phyloP scores from a whole-genome alignment of 176 grass and related monocot species.

The Typha latifolia region DNA sequence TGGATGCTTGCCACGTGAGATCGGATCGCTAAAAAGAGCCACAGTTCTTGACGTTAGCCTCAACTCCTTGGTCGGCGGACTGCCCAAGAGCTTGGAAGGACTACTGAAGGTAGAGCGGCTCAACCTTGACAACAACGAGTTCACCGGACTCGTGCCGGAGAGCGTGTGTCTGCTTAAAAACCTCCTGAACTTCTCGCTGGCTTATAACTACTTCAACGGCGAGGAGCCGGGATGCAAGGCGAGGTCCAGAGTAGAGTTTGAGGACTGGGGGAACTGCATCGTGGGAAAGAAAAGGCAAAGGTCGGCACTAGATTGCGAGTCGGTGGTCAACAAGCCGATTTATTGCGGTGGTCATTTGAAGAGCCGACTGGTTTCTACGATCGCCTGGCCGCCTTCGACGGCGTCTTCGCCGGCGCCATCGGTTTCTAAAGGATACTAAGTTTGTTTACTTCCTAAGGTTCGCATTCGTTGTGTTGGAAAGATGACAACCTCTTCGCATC shows the following conservation, averaged over 20 bases:
- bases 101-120: slow-evolving; percentile 24
- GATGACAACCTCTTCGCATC: too few species aligned
- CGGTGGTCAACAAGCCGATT: not conserved
- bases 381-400: too few species aligned
- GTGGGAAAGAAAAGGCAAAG: not conserved
- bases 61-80: slow-evolving; percentile 30
- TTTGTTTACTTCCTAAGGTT: too few species aligned
- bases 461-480: too few species aligned
- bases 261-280: slow-evolving; percentile 49
- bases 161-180: slow-evolving; percentile 14
- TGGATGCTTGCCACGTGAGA: slow-evolving; percentile 30
- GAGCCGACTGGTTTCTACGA: too few species aligned
- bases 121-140: slow-evolving; percentile 22
- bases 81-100: slow-evolving; percentile 18
- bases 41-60: slow-evolving; percentile 34
- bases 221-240: not conserved
- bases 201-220: slow-evolving; percentile 32
- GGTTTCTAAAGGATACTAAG: too few species aligned
- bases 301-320: not conserved
- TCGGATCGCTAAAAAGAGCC: slow-evolving; percentile 8
- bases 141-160: slow-evolving; percentile 18
- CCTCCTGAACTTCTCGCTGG: slow-evolving; percentile 44
- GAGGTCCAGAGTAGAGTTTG: not conserved
- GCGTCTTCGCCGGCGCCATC: too few species aligned
- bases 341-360: too few species aligned